Evolutionary conservation across 805 yeast genomes (phyloP), one percentile per base, ranked within the genome.

Genomic region (Metschnikowia anglica): DNA sequence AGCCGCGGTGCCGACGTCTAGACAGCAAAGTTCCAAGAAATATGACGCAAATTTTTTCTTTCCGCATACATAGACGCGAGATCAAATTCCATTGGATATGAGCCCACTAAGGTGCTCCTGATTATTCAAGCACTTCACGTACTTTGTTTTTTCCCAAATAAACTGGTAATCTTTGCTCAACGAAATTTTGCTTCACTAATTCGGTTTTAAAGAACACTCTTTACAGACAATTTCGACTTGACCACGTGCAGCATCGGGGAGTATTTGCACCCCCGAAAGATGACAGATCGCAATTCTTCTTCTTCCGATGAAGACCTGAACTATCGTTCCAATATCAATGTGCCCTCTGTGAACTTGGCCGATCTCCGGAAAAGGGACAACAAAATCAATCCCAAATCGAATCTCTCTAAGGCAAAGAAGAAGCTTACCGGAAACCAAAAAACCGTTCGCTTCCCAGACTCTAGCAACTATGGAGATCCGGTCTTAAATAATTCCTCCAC

Each of bases 271-370:
- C 20, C 20, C 5, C 4, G 21, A 31, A 39, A 2, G 7, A 41
- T 41, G 44, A 37, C 26, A 7, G 37, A 35, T 15, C 23, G 15
- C 37, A 23, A 41, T 19, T 35, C 36, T 6, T 42, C 46, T 3
- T 60, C 65, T 27, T 65, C 70, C 3, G 70, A 67, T 20, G 70
- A 65, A 15, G 70, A 61, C 24, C 40, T 43, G 20, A 46, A 47
- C 35, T 53, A 51, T 35, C 56, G 50, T 41, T 56, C 70, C 18
- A 51, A 58, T 41, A 52, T 68, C 43, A 58, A 59, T 27, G 52
- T 68, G 33, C 71, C 72, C 11, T 55, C 55, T 13, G 49, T 68
- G 29, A 52, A 61, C 48, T 48, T 65, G 25, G 67, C 63, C 30
- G 53, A 58, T 36, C 63, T 44, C 36, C 54, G 56, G 31, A 50